These are phyloP conservation scores for Gossypium herbaceum DNA, from an alignment of 345 rosid species.

Conservation along the genomic window DNA sequence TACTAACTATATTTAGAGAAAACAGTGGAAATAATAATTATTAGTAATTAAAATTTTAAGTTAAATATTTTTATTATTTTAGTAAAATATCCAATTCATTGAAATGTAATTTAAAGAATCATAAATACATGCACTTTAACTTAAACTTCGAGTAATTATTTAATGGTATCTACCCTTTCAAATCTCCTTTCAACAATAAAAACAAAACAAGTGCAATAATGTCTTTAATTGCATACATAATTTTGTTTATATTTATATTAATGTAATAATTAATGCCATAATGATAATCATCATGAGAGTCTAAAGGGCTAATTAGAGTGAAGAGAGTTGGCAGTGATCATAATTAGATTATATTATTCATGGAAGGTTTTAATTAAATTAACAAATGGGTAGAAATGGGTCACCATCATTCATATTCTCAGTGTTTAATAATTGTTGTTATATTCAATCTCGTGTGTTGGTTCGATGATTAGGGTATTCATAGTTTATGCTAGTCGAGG, in stretches of 20 bases:
- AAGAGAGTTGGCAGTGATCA: not conserved
- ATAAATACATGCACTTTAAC: not conserved
- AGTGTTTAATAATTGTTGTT: not conserved
- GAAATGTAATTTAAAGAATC: no score
- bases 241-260: not conserved
- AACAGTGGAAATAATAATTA: no score
- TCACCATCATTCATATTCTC: not conserved
- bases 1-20: no score
- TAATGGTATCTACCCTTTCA: not conserved
- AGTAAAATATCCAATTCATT: no score
- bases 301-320: not conserved
- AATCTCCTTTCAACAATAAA: not conserved
- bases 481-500: fast-evolving
- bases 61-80: no score
- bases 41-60: no score
- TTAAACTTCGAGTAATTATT: not conserved
- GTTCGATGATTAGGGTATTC: fast-evolving
- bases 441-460: fast-evolving
- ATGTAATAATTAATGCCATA: not conserved
- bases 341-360: not conserved
- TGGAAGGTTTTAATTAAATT: not conserved
- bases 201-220: not conserved
- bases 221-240: not conserved
- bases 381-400: not conserved
- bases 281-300: not conserved